These are phyloP conservation scores for Paramecium tetraurelia DNA, from an alignment of 73 alveolate species.

Conservation along the genomic window DNA sequence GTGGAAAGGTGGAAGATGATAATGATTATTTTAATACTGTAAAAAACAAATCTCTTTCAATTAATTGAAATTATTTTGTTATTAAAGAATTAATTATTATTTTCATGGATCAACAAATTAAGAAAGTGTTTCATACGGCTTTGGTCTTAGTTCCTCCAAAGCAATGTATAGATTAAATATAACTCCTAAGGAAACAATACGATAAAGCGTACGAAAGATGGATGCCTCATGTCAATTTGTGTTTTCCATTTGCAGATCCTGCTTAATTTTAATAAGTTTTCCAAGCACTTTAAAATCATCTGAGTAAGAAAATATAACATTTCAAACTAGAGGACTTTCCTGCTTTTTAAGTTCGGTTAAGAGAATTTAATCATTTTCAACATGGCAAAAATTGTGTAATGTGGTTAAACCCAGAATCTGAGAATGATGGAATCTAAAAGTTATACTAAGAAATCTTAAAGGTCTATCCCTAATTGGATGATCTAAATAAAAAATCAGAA, in stretches of 20 bases:
- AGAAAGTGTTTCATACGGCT: conserved; percentile 60
- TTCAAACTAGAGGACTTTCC: conserved; percentile 16
- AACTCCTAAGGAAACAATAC: conserved; percentile 35
- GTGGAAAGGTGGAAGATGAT: background rate
- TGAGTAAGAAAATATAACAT: background rate
- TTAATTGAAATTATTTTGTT: background rate
- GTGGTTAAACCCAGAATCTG: conserved; percentile 33
- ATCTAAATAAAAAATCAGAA: conserved; percentile 47
- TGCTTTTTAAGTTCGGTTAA: conserved; percentile 28
- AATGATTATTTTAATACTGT: background rate
- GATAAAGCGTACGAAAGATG: conserved; percentile 67
- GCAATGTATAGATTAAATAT: conserved; percentile 16
- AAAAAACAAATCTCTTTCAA: background rate
- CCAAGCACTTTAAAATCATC: background rate
- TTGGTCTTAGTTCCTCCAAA: conserved; percentile 48
- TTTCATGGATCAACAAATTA: conserved; percentile 27
- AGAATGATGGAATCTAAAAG: background rate
- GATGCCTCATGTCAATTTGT: conserved; percentile 65
- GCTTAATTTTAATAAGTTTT: conserved; percentile 42
- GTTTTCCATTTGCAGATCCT: conserved; percentile 53
- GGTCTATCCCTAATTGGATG: conserved; percentile 47
- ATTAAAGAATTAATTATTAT: background rate
- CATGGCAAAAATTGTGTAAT: conserved; percentile 43
- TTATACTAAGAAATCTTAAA: conserved; percentile 1
- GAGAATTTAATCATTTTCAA: conserved; percentile 30